These are phyloP conservation scores for Dryadomyces quercus-mongolicae DNA, from an alignment of 2,329 filamentous ascomycete genomes.

Conservation along the genomic window DNA sequence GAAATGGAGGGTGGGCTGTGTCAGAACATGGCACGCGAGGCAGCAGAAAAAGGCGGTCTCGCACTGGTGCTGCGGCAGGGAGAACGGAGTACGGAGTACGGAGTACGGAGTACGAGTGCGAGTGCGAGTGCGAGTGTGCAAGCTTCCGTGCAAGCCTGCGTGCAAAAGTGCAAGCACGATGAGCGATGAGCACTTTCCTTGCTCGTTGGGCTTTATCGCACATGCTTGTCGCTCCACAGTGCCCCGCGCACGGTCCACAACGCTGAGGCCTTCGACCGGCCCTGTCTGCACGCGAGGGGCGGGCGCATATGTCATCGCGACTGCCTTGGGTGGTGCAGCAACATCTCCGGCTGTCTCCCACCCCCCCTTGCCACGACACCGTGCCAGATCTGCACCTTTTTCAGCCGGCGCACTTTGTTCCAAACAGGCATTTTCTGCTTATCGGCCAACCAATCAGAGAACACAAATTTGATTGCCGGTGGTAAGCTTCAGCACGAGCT, in stretches of 20 bases:
- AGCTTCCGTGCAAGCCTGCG: no score
- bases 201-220: no score
- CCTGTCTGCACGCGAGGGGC: no score
- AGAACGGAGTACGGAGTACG: neutral
- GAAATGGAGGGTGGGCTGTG: conserved; percentile 2
- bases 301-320: no score
- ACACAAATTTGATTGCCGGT: conserved; percentile 7
- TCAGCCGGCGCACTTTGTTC: conserved; percentile 4
- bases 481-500: neutral
- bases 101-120: neutral
- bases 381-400: conserved; percentile 2
- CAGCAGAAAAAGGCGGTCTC: conserved; percentile 4
- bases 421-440: conserved; percentile 5
- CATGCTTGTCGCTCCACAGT: no score
- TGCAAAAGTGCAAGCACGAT: no score
- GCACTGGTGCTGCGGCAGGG: no score
- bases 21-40: neutral
- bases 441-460: conserved; percentile 7
- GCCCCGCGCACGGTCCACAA: no score
- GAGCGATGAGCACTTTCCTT: no score
- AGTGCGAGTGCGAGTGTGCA: neutral
- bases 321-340: no score
- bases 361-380: neutral
- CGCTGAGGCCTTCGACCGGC: no score
- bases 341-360: no score